Conservation (phyloP, 2,329 filamentous ascomycete genomes). For the Phaeosphaeriaceae sp. region DNA sequence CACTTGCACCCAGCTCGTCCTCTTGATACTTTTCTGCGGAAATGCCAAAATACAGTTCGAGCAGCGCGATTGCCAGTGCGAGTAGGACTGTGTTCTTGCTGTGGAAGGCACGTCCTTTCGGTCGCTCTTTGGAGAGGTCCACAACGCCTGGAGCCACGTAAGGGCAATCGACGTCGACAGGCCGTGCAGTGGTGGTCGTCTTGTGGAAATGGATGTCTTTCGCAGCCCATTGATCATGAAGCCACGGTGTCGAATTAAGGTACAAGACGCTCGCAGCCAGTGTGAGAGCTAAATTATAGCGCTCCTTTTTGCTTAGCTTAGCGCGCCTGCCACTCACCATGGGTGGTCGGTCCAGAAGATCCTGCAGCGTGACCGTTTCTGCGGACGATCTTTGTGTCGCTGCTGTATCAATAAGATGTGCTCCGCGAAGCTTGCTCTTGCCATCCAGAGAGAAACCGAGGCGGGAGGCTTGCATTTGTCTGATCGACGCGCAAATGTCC, state of each 20-base stretch:
- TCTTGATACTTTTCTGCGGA: conserved; percentile 42
- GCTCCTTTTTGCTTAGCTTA: conserved; percentile 46
- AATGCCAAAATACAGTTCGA: conserved; percentile 48
- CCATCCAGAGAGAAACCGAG: conserved; percentile 46
- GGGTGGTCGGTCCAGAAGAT: conserved; percentile 36
- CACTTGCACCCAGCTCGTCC: conserved; percentile 20
- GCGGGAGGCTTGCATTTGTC: conserved; percentile 30
- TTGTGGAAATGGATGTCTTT: conserved; percentile 46
- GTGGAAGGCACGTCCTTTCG: conserved; percentile 26
- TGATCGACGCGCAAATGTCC: conserved; percentile 47
- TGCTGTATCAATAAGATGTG: conserved; percentile 28
- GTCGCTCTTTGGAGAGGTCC: conserved; percentile 5
- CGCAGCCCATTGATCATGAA: conserved; percentile 42
- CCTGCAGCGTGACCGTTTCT: conserved; percentile 41
- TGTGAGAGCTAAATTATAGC: conserved; percentile 46
- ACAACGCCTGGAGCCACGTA: conserved; percentile 33
- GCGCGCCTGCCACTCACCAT: conserved; percentile 32
- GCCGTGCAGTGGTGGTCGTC: conserved; percentile 19
- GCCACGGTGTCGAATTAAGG: conserved; percentile 48
- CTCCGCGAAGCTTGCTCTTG: conserved; percentile 40
- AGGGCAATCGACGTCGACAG: conserved; percentile 42
- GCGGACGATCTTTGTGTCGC: conserved; percentile 17
- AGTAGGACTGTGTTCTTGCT: conserved; percentile 47
- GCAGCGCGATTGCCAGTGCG: conserved; percentile 42
- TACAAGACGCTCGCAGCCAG: conserved; percentile 47